These are phyloP conservation scores for Nymphaea colorata DNA, from an alignment of 164 flowering plant species.

Conservation along the genomic window DNA sequence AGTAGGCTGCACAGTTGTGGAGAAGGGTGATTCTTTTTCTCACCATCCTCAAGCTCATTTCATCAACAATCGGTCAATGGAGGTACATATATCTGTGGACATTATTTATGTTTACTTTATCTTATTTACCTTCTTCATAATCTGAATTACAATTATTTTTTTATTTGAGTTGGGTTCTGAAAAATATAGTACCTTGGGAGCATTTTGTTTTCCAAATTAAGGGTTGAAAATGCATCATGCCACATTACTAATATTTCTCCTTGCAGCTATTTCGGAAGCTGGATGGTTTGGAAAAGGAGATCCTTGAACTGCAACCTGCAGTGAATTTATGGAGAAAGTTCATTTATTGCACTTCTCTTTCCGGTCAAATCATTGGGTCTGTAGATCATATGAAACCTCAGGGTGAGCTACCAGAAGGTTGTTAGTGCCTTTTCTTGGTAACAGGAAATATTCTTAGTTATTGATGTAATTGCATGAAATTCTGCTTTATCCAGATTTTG, in stretches of 20 bases:
- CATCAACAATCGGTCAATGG: conserved; percentile 94
- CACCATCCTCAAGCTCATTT: conserved; percentile 95
- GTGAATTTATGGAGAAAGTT: conserved; percentile 90
- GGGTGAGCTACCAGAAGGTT: conserved; percentile 28
- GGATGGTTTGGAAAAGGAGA: conserved; percentile 77
- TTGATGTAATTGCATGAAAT: not conserved
- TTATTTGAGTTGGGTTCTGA: no score
- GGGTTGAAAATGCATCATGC: no score
- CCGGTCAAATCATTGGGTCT: conserved; percentile 67
- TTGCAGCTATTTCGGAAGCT: conserved; percentile 71
- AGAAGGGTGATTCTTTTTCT: conserved; percentile 57
- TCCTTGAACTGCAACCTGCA: conserved; percentile 65
- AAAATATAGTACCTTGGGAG: no score
- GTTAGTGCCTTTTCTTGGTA: not conserved
- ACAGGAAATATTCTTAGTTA: not conserved
- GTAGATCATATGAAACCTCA: conserved; percentile 93
- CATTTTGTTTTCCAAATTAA: no score
- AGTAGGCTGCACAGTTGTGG: conserved; percentile 69
- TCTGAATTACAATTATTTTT: no score
- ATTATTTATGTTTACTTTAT: not conserved
- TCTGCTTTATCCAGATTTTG: conserved; percentile 53
- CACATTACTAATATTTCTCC: not conserved
- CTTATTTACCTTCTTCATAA: no score
- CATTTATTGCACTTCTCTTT: conserved; percentile 78
- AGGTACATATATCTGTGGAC: conserved; percentile 33